Base-by-base conservation (phyloP, 768 basidiomycete species). In the Symmetrospora coprosmae region DNA sequence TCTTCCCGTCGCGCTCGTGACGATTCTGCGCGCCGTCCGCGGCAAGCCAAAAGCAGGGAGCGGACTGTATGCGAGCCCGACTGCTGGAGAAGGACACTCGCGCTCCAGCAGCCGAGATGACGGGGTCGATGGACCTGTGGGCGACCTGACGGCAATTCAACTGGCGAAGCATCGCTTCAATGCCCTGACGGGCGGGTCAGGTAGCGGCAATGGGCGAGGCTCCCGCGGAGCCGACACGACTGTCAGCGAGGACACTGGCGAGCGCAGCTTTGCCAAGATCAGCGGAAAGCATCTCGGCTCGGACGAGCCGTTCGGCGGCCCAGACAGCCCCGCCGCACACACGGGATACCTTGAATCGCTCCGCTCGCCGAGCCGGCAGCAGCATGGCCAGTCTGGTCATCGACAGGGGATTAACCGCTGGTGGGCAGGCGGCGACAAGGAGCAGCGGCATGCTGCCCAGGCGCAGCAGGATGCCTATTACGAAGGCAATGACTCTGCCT, bases 1-100 rank as follows among this genome's bases (percentile, higher is more conserved):
- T 80, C 19, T 75, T 73, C 56, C 75, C 75, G 16, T 66, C 75
- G 23, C 61, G 31, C 25, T 60, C 27, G n/a, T 13, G 5, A 25
- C n/a, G n/a, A n/a, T n/a, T n/a, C n/a, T n/a, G n/a, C n/a, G n/a
- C n/a, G n/a, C n/a, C n/a, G n/a, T n/a, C n/a, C n/a, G n/a, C n/a
- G n/a, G n/a, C n/a, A n/a, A n/a, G n/a, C n/a, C n/a, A n/a, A n/a
- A n/a, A n/a, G n/a, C n/a, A n/a, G n/a, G n/a, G n/a, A n/a, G n/a
- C n/a, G n/a, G n/a, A n/a, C n/a, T n/a, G n/a, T 60, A 37, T 50
- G 19, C 27, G 39, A n/a, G 31, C 38, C 19, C 17, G 30, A n/a
- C 43, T n/a, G 19, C 23, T 4, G 60, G 39, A 21, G 25, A 46
- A 14, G 40, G 9, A 21, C 6, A 14, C 21, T 23, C 4, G 21